Conservation (phyloP, 1,284 basidiomycete species). For the Fomes fomentarius region DNA sequence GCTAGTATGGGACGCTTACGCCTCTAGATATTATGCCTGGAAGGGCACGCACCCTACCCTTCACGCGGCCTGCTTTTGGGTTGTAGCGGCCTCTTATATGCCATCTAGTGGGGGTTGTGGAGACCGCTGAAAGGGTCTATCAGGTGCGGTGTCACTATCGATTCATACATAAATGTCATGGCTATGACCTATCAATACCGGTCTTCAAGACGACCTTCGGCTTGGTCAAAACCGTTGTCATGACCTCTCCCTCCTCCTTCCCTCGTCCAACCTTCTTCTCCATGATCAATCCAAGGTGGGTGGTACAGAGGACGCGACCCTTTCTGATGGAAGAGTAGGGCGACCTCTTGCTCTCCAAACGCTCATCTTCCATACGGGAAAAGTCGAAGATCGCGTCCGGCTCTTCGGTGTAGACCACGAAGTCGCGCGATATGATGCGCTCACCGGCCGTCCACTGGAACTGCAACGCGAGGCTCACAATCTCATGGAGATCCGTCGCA, state of each 20-base stretch:
- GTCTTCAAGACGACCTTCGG: constrained; percentile 35
- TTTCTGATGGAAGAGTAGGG: background rate
- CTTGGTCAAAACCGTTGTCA: constrained; percentile 28
- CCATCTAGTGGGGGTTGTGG: no score
- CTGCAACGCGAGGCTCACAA: constrained; percentile 45
- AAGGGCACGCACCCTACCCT: no score
- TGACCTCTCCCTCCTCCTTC: constrained; percentile 10
- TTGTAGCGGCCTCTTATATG: no score
- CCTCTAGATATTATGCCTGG: no score
- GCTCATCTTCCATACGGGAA: constrained; percentile 47
- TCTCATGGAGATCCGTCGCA: constrained; percentile 40
- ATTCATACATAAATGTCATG: no score
- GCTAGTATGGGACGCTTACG: no score
- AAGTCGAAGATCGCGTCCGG: constrained; percentile 43
- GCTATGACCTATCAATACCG: background rate
- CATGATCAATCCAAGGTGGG: constrained; percentile 37
- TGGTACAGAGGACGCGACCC: constrained; percentile 38
- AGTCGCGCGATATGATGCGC: constrained; percentile 50
- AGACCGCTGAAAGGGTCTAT: no score
- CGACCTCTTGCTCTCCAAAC: constrained; percentile 18
- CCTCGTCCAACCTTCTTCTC: constrained; percentile 24
- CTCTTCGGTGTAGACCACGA: constrained; percentile 35
- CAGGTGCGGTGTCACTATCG: no score
- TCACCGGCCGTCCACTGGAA: constrained; percentile 57
- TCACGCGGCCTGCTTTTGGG: no score